Evolutionary conservation across 202 grass and related monocot species (phyloP), one percentile per base, ranked within the genome.

Genomic region (Brachypodium distachyon): DNA sequence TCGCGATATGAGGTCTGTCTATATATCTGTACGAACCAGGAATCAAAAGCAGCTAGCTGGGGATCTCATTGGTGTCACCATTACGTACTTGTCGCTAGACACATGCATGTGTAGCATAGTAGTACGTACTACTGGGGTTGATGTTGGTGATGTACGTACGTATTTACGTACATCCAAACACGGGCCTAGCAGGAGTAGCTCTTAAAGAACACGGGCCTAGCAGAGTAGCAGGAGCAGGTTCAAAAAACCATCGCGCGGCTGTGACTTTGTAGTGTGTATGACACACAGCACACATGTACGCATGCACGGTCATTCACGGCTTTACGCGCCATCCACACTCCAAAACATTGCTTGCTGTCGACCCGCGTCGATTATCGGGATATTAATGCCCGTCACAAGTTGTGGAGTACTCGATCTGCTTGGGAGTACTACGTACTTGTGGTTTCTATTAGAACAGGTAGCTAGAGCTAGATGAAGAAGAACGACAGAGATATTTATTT

Each of bases 61-160:
- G 39, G 76, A 64, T 88, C 74, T 71, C 46, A 80, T 71, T 59
- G 69, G 39, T 84, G 86, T 40, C 81, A 76, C 67, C 70, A 63
- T 80, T 59, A 59, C 10, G 86, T 88, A 80, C 81, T 83, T 84
- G 81, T 61, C 37, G 44, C 5, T 38, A 84, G 36, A 88, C 70
- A 88, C 86, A 84, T 84, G 76, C 54, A 61, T 40, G 61, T 70
- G n/a, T n/a, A n/a, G n/a, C n/a, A n/a, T n/a, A n/a, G 0, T 27
- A 55, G 2, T 21, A 53, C 50, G 5, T 37, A 62, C 32, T 12
- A n/a, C n/a, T n/a, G n/a, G n/a, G n/a, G n/a, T n/a, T n/a, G n/a
- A n/a, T n/a, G n/a, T n/a, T n/a, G n/a, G n/a, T 6, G 22, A 10
- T 79, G 83, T 67, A 79, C 68, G 66, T 78, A 72, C n/a, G n/a